phyloP scores from a whole-genome alignment of 345 rosid species.

The Kernera saxatilis region DNA sequence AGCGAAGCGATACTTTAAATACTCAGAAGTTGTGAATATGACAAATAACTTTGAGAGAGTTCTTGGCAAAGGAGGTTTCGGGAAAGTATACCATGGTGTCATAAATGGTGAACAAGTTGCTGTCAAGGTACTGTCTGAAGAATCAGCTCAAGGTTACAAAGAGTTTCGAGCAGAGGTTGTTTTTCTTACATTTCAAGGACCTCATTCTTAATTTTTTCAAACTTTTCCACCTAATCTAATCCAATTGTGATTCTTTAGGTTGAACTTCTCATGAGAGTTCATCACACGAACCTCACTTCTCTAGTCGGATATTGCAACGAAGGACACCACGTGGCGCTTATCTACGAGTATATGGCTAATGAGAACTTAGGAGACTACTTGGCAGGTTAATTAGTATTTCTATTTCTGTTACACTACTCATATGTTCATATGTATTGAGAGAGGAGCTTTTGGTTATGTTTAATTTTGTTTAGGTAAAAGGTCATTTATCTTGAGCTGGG shows the following conservation, averaged over 20 bases:
- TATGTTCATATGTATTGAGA: neutral
- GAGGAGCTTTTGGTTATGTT: no score
- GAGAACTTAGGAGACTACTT: constrained; percentile 35
- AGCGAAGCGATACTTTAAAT: neutral
- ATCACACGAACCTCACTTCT: constrained; percentile 40
- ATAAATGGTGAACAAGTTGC: constrained; percentile 38
- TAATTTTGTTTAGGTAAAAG: constrained; percentile 16
- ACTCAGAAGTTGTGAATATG: neutral
- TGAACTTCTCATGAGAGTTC: constrained; percentile 34
- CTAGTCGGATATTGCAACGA: constrained; percentile 43
- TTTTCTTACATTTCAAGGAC: neutral
- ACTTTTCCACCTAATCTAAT: neutral
- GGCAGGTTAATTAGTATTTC: no score
- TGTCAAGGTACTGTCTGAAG: constrained; percentile 37
- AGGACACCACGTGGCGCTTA: constrained; percentile 23
- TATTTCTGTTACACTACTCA: no score
- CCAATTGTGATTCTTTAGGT: no score
- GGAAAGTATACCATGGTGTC: constrained; percentile 36
- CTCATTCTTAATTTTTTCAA: no score
- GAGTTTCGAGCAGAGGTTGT: constrained; percentile 42
- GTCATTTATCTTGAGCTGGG: constrained; percentile 32
- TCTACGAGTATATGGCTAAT: constrained; percentile 42
- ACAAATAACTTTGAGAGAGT: constrained; percentile 20
- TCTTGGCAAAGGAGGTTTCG: constrained; percentile 37
- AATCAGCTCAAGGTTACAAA: constrained; percentile 32